These are phyloP conservation scores for Microthlaspi erraticum DNA, from an alignment of 345 rosid genomes.

Conservation along the genomic window DNA sequence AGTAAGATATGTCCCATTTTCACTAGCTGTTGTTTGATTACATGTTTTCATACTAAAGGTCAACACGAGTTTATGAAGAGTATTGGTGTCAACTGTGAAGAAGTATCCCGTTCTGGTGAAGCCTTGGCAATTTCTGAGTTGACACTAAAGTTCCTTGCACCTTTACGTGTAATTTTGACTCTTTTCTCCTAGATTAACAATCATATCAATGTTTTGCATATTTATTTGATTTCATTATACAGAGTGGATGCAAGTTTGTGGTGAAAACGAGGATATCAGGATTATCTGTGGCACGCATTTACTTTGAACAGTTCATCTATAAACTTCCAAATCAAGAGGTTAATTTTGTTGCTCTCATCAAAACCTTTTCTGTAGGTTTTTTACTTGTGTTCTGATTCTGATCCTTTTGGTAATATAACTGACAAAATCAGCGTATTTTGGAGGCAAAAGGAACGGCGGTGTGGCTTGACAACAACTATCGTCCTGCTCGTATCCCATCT, in stretches of 20 bases:
- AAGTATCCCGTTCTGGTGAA: conserved; percentile 61
- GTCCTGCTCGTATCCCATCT: conserved; percentile 69
- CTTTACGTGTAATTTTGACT: conserved; percentile 60
- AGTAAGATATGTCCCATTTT: background rate
- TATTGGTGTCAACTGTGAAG: conserved; percentile 65
- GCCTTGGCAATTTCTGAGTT: conserved; percentile 75
- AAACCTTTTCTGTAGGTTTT: background rate
- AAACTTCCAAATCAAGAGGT: conserved; percentile 84
- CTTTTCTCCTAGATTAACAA: background rate
- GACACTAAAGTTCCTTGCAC: conserved; percentile 73
- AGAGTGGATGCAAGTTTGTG: conserved; percentile 79
- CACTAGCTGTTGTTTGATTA: background rate
- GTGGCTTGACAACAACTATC: conserved; percentile 80
- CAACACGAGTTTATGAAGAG: conserved; percentile 72
- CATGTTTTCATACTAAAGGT: conserved; percentile 48
- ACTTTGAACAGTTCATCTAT: conserved; percentile 73
- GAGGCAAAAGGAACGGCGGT: conserved; percentile 75
- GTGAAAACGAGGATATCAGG: conserved; percentile 69
- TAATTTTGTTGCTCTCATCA: background rate
- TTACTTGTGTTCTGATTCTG: background rate
- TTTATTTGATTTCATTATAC: conserved; percentile 31
- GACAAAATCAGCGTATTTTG: conserved; percentile 58
- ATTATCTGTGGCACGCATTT: conserved; percentile 69
- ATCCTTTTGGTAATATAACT: background rate
- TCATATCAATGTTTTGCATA: background rate